phyloP scores from a whole-genome alignment of 495 filamentous ascomycete genomes.

The Cetradonia linearis region DNA sequence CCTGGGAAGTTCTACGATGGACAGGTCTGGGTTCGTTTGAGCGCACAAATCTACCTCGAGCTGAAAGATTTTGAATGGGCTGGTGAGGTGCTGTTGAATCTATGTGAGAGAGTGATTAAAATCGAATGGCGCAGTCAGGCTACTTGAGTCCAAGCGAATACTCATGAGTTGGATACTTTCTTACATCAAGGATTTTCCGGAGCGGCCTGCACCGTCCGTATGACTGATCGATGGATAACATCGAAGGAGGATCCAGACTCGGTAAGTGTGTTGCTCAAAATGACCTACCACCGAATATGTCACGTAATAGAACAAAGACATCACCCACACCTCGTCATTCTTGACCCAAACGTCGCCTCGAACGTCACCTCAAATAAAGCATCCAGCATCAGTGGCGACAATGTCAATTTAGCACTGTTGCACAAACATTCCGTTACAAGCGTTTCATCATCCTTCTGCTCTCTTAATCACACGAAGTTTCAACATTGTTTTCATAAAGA shows the following conservation, averaged over 20 bases:
- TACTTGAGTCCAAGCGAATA: background rate
- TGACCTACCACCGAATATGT: background rate
- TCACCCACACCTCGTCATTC: background rate
- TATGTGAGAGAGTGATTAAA: constrained; percentile 49
- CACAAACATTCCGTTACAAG: background rate
- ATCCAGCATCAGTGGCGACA: background rate
- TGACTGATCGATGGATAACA: too few relatives aligned
- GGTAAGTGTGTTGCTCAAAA: too few relatives aligned
- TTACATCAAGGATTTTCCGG: too few relatives aligned
- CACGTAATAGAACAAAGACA: background rate
- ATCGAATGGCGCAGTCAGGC: constrained; percentile 36
- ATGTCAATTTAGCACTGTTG: background rate
- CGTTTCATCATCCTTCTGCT: background rate
- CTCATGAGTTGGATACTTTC: too few relatives aligned
- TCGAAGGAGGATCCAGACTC: too few relatives aligned
- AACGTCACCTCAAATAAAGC: background rate
- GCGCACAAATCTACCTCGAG: constrained; percentile 71
- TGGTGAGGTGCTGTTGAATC: constrained; percentile 45
- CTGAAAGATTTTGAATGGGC: constrained; percentile 67
- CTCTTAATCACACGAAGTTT: background rate
- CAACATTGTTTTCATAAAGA: too few relatives aligned
- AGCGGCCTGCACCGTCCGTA: too few relatives aligned
- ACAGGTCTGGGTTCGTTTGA: constrained; percentile 58
- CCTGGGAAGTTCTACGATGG: constrained; percentile 26
- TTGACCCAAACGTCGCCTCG: background rate